Base-by-base conservation (phyloP, 345 rosid species). In the Rhodamnia rubescens region DNA sequence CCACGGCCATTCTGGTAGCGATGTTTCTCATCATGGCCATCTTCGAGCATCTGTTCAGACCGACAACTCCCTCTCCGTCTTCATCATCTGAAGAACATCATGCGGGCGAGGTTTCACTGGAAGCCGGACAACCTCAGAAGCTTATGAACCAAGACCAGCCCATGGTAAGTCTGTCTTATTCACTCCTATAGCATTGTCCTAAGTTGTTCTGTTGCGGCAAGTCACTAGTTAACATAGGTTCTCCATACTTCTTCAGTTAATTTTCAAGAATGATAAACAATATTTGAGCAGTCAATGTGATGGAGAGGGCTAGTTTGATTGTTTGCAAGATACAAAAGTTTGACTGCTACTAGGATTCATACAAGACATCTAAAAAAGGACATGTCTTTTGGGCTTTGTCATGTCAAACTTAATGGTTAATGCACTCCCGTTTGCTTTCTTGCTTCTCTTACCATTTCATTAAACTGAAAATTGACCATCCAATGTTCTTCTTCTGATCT, bases 1-100 rank as follows among this genome's bases (percentile, higher is more conserved):
- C 99, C n/a, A 96, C 99, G 1, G 99, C 99, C 52, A 92, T 96
- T 84, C 86, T 95, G 87, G 89, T 96, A 84, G 92, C 98, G n/a
- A 93, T 96, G 96, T 96, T 96, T 86, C 91, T 96, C 81, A 92
- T 96, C 86, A 96, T 95, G 98, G 99, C 99, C 74, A 94, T 96
- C 83, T 96, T 95, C 36, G 99, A 96, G 85, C 98, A 95, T 90
- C 93, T 95, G 53, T 94, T 95, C 52, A 90, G 94, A 86, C 95
- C 97, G n/a, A 87, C 87, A 52, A 89, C 92, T 86, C 85, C 93
- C 20, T 18, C 80, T 69, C 47, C 83, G 24, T 94, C 94, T 86
- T 92, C 93, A 85, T 91, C 92, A 24, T 91, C 97, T 22, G 53
- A 55, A 18, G 86, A 78, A 13, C 88, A 85, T 6, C 89, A 84